These are phyloP conservation scores for Coemansia sp. DNA, from an alignment of 192 early-diverging fungal genomes.

Conservation along the genomic window DNA sequence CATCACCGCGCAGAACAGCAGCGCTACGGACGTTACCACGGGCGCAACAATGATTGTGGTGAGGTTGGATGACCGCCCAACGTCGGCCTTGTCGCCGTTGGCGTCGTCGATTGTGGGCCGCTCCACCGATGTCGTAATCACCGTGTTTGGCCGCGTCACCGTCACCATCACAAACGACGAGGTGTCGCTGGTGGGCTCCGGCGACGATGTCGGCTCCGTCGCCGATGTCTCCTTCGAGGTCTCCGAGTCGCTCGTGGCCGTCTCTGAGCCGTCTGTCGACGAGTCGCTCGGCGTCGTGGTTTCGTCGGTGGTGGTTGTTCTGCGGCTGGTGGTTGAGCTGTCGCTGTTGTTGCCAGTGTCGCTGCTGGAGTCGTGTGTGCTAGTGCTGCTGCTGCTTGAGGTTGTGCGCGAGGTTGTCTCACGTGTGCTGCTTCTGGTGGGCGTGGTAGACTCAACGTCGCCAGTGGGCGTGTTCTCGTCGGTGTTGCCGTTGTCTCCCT, in stretches of 20 bases:
- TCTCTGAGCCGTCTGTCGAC: background rate
- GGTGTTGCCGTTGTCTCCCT: background rate
- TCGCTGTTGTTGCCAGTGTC: conserved; percentile 5
- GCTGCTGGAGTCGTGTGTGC: background rate
- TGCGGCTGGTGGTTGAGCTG: background rate
- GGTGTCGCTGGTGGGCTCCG: conserved; percentile 4
- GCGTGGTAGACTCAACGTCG: conserved; percentile 5
- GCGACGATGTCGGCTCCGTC: conserved; percentile 13
- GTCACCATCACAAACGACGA: conserved; percentile 31
- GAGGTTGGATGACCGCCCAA: conserved; percentile 36
- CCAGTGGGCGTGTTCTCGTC: conserved; percentile 6
- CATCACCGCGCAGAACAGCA: conserved; percentile 35
- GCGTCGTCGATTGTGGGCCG: conserved; percentile 40
- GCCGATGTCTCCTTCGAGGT: conserved; percentile 6
- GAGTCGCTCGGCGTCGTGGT: conserved; percentile 5
- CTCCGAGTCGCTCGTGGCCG: background rate
- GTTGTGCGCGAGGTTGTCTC: background rate
- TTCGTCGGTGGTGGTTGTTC: background rate
- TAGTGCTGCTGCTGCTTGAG: background rate
- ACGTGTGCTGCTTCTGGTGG: background rate
- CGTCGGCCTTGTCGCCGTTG: conserved; percentile 50
- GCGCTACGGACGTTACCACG: conserved; percentile 28
- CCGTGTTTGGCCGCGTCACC: conserved; percentile 31
- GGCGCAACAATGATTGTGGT: conserved; percentile 46
- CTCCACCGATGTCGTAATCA: conserved; percentile 27